These are phyloP conservation scores for Sanghuangporus baumii DNA, from an alignment of 1,284 basidiomycete species.

Conservation along the genomic window DNA sequence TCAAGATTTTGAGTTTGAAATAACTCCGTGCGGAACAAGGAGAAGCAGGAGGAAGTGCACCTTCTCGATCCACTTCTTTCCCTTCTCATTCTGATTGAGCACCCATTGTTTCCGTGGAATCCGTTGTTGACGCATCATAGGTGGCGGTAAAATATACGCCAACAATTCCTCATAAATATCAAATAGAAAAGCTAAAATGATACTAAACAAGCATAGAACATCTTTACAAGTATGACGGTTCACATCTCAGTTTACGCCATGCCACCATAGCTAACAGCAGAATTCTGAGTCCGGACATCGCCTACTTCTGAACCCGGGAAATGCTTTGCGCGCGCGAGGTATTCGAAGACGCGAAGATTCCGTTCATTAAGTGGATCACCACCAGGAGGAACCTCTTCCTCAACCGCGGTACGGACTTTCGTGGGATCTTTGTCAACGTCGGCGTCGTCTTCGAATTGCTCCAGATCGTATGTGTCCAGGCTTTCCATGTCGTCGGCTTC, in stretches of 20 bases:
- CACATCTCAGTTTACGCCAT: too few species aligned
- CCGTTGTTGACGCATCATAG: slow-evolving; percentile 79
- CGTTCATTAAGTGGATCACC: background rate
- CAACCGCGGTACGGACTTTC: background rate
- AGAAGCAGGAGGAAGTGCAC: slow-evolving; percentile 31
- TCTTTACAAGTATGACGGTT: too few species aligned
- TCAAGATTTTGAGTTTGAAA: background rate
- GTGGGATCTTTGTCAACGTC: background rate
- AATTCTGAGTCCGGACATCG: too few species aligned
- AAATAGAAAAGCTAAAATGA: background rate
- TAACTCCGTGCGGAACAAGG: background rate
- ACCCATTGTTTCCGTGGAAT: slow-evolving; percentile 70
- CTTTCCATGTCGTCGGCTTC: background rate
- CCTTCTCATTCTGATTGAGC: slow-evolving; percentile 51
- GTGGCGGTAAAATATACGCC: slow-evolving; percentile 66
- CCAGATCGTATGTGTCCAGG: background rate
- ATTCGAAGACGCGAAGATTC: slow-evolving; percentile 3
- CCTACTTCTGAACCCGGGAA: too few species aligned
- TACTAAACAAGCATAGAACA: slow-evolving; percentile 5
- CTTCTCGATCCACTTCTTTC: slow-evolving; percentile 79
- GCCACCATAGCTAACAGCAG: too few species aligned
- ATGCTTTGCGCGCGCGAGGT: too few species aligned
- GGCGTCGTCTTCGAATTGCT: background rate
- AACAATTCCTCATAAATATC: slow-evolving; percentile 46
- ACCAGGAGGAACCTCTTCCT: background rate